A percentile compares a stretch with the other conserved stretches of the same genome.
Evolutionary conservation across 768 basidiomycete genomes (phyloP).

Genomic region (Lactarius trivialis): DNA sequence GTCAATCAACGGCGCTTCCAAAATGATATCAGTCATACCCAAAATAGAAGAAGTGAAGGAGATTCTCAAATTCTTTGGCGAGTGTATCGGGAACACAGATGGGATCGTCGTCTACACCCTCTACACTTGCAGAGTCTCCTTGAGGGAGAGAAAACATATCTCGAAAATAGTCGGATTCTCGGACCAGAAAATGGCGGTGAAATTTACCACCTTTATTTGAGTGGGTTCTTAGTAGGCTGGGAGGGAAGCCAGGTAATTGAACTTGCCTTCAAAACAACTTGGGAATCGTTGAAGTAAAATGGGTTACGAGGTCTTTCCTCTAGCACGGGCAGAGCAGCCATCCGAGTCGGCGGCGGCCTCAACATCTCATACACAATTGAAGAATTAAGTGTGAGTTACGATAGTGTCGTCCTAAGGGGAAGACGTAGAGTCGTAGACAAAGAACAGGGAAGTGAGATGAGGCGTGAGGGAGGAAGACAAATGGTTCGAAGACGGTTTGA

Average conservation of each 20-base stretch:
- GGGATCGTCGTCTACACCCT: constrained; percentile 23
- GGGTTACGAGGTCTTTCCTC: too few species aligned
- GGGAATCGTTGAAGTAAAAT: constrained; percentile 3
- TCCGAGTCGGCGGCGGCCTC: too few species aligned
- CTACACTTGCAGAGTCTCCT: constrained; percentile 17
- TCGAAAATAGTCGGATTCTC: constrained; percentile 21
- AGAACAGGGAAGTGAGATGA: too few species aligned
- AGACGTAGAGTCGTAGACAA: too few species aligned
- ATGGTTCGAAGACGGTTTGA: too few species aligned
- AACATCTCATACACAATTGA: too few species aligned
- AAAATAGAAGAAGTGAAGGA: constrained; percentile 23
- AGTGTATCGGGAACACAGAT: constrained; percentile 18
- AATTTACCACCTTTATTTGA: constrained; percentile 17
- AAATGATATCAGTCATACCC: constrained; percentile 8
- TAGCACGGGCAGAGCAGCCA: too few species aligned
- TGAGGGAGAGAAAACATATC: constrained; percentile 18
- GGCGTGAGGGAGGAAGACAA: too few species aligned
- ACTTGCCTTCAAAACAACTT: background rate
- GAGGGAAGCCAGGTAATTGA: too few species aligned
- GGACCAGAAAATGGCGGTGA: constrained; percentile 20
- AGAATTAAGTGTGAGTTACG: too few species aligned
- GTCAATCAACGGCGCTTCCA: background rate
- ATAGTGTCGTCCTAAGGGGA: too few species aligned
- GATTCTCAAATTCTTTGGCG: constrained; percentile 13
- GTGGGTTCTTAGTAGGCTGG: too few species aligned